These are phyloP conservation scores for Heimioporus sp. DNA, from an alignment of 768 basidiomycete species.

Conservation along the genomic window DNA sequence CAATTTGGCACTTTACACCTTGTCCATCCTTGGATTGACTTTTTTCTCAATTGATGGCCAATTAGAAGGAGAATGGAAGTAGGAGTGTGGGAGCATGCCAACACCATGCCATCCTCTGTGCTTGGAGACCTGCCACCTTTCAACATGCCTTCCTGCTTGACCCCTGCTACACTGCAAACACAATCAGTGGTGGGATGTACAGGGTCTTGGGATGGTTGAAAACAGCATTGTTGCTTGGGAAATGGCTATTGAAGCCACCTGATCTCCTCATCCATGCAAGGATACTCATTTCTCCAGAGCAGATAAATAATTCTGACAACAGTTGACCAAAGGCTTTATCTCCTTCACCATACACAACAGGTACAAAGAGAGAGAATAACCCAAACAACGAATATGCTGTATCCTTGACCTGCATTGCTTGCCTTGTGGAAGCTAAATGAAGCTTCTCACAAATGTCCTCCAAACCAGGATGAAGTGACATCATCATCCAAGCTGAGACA, in stretches of 20 bases:
- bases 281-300: conserved; percentile 4
- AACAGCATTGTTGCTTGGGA: background rate
- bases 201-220: background rate
- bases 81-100: background rate
- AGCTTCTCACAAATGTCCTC: conserved; percentile 10
- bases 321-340: conserved; percentile 4
- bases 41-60: conserved; percentile 3
- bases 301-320: conserved; percentile 2
- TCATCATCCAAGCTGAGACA: background rate
- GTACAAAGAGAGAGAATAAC: conserved; percentile 3
- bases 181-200: background rate
- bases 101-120: background rate
- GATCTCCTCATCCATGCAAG: conserved; percentile 8
- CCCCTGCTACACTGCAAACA: background rate
- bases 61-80: background rate
- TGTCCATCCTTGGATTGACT: conserved; percentile 16
- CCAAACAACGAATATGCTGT: conserved; percentile 10
- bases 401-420: conserved; percentile 8
- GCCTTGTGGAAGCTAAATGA: conserved; percentile 5
- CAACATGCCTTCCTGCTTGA: too few relatives aligned
- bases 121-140: background rate
- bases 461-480: conserved; percentile 1
- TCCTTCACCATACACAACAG: conserved; percentile 11
- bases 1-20: conserved; percentile 1
- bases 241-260: conserved; percentile 8